Evolutionary conservation across 2,329 filamentous ascomycete species (phyloP).

Genomic region (Hymenoscyphus infarciens): DNA sequence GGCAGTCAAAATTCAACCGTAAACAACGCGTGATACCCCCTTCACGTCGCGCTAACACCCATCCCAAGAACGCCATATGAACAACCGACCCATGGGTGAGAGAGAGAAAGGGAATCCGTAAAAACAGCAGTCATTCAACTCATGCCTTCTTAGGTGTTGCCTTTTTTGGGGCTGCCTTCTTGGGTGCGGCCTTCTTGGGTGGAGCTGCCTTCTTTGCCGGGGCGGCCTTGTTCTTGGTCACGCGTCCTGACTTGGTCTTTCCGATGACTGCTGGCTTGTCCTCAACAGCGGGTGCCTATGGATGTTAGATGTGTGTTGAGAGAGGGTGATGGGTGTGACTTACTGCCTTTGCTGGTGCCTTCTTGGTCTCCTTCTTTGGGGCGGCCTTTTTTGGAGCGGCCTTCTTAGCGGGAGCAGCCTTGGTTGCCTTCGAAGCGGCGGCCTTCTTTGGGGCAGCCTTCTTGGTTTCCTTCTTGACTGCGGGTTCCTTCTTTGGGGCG

Average conservation of each 20-base stretch:
- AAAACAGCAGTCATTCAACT: slow-evolving; percentile 12
- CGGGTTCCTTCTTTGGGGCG: slow-evolving; percentile 34
- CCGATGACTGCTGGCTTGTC: slow-evolving; percentile 59
- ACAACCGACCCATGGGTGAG: slow-evolving; percentile 13
- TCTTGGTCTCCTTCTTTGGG: slow-evolving; percentile 36
- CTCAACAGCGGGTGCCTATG: slow-evolving; percentile 60
- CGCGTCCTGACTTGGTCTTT: slow-evolving; percentile 71
- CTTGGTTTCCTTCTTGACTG: slow-evolving; percentile 41
- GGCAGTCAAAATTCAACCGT: slow-evolving; percentile 16
- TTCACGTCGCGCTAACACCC: slow-evolving; percentile 21
- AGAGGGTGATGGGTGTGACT: slow-evolving; percentile 15
- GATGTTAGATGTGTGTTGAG: slow-evolving; percentile 19
- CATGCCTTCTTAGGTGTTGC: slow-evolving; percentile 27
- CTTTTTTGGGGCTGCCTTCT: slow-evolving; percentile 38
- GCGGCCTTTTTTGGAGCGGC: slow-evolving; percentile 31
- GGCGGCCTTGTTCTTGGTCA: slow-evolving; percentile 63
- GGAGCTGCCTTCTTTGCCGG: slow-evolving; percentile 44
- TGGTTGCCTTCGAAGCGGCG: slow-evolving; percentile 36
- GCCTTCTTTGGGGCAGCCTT: slow-evolving; percentile 32
- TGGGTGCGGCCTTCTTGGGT: slow-evolving; percentile 32
- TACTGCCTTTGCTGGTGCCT: slow-evolving; percentile 30
- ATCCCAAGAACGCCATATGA: slow-evolving; percentile 26
- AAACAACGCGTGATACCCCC: slow-evolving; percentile 14
- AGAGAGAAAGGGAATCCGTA: slow-evolving; percentile 14
- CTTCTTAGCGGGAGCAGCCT: slow-evolving; percentile 22